Conservation (phyloP, 2,329 filamentous ascomycete species). For the Malbranchea cinnamomea region DNA sequence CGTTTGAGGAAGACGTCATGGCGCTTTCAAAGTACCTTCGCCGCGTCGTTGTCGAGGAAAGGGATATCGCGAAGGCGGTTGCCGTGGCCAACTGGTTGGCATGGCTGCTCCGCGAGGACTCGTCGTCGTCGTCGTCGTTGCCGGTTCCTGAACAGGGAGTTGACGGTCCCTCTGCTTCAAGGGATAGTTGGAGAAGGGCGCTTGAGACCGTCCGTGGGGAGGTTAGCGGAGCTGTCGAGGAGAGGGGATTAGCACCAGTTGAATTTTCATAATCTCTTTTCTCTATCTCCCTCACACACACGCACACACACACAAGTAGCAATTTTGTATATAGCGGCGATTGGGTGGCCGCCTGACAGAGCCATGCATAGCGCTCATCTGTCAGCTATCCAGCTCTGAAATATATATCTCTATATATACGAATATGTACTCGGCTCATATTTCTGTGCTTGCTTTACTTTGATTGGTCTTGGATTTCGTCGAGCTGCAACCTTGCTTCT, state of each 20-base stretch:
- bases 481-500: no score
- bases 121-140: constrained; percentile 12
- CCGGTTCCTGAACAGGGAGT: not conserved
- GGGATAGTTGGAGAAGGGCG: constrained; percentile 10
- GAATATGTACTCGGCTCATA: no score
- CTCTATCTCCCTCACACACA: not conserved
- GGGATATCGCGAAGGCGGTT: constrained; percentile 60
- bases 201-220: constrained; percentile 11
- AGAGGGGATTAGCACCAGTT: constrained; percentile 43
- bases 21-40: constrained; percentile 59
- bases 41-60: constrained; percentile 59
- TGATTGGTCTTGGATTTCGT: no score
- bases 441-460: no score
- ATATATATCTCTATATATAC: no score
- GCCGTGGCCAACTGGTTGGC: constrained; percentile 52
- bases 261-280: constrained; percentile 22
- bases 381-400: no score
- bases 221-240: constrained; percentile 41
- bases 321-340: no score
- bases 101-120: constrained; percentile 24
- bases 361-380: no score
- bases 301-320: not conserved
- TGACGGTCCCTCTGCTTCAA: not conserved
- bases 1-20: constrained; percentile 62
- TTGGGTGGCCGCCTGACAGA: no score